Conservation (phyloP, 305 asterid genomes). For the Ilex paraguariensis region DNA sequence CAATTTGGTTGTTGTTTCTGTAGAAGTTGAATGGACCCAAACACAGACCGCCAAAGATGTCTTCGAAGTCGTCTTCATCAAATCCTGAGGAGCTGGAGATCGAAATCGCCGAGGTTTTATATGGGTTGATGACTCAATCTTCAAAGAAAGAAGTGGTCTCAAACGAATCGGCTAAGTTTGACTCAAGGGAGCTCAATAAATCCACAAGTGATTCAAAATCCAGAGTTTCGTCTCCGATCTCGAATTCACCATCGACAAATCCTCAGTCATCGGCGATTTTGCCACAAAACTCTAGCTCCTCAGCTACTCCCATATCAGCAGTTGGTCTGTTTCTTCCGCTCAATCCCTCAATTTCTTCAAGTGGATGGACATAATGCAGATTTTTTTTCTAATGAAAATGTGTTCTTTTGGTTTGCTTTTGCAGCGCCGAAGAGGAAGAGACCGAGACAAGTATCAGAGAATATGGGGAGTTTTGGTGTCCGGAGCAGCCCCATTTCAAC, state of each 20-base stretch:
- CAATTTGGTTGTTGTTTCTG: conserved; percentile 10
- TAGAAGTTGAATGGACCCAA: conserved; percentile 66
- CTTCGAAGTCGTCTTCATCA: conserved; percentile 49
- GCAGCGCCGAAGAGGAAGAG: conserved; percentile 68
- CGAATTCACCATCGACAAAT: conserved; percentile 40
- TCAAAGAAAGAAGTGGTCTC: conserved; percentile 49
- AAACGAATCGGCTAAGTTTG: conserved; percentile 13
- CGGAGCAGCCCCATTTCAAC: conserved; percentile 44
- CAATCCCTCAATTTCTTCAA: neutral
- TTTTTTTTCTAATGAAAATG: conserved; percentile 1
- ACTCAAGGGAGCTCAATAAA: conserved; percentile 60
- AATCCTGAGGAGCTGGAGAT: conserved; percentile 91
- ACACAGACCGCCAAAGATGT: conserved; percentile 68
- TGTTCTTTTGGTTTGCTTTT: conserved; percentile 1
- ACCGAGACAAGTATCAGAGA: conserved; percentile 75
- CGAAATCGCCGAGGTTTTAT: conserved; percentile 90
- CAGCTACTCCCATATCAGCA: conserved; percentile 46
- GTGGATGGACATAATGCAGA: neutral
- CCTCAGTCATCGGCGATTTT: conserved; percentile 18
- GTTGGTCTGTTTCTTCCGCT: conserved; percentile 49
- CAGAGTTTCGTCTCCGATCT: conserved; percentile 60
- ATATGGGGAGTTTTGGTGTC: conserved; percentile 29
- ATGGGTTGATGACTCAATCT: conserved; percentile 79
- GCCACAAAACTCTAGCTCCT: conserved; percentile 33
- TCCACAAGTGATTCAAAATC: conserved; percentile 53